phyloP scores from a whole-genome alignment of 257 asterid genomes.

The Solanum megistacrolobum region DNA sequence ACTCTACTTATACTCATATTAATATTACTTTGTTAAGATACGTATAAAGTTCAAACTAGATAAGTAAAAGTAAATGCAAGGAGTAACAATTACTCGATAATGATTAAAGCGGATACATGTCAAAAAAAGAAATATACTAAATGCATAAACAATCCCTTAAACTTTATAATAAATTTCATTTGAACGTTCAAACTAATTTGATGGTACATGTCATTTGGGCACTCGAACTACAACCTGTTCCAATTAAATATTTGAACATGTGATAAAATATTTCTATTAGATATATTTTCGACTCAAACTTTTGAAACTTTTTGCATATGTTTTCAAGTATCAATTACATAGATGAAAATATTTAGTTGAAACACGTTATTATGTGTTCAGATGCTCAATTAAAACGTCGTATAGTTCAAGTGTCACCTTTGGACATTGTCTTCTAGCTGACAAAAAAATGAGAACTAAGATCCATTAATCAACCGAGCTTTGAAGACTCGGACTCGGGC shows the following conservation, averaged over 20 bases:
- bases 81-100: neutral
- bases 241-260: neutral
- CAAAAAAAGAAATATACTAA: neutral
- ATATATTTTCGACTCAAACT: neutral
- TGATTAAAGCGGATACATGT: neutral
- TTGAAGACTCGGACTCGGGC: neutral
- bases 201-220: too few relatives aligned
- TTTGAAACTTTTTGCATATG: neutral
- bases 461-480: neutral
- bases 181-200: too few relatives aligned
- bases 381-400: rapidly evolving
- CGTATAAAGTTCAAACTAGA: neutral
- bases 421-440: neutral
- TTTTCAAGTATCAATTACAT: neutral
- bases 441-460: neutral
- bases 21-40: neutral
- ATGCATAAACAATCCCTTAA: neutral
- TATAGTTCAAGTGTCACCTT: neutral
- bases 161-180: too few relatives aligned
- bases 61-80: neutral
- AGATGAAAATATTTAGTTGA: neutral
- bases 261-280: neutral
- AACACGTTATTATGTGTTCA: neutral
- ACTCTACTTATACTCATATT: neutral
- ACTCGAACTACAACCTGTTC: neutral